phyloP scores from a whole-genome alignment of 1,284 basidiomycete genomes.

The Spongispora temasekensis region DNA sequence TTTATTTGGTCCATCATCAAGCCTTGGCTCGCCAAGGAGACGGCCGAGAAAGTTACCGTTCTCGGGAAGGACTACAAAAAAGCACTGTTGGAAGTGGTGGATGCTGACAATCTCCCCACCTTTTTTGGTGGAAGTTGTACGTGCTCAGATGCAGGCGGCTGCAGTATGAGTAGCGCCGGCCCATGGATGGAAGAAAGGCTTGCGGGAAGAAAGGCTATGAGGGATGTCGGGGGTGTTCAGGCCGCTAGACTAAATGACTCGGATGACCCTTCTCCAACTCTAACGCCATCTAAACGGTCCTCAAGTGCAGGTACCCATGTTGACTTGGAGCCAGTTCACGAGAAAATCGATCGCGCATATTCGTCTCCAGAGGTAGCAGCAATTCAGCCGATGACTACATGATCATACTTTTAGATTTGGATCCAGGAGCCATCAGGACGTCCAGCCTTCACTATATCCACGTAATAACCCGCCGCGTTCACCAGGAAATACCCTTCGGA shows the following conservation, averaged over 20 bases:
- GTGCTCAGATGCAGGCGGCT: conserved; percentile 56
- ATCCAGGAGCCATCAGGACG: too few species aligned
- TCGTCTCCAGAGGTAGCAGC: background rate
- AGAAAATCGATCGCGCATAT: conserved; percentile 12
- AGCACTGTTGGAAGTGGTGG: conserved; percentile 55
- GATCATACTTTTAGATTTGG: too few species aligned
- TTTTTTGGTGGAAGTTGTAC: conserved; percentile 52
- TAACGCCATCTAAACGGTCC: conserved; percentile 5
- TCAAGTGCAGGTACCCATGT: conserved; percentile 9
- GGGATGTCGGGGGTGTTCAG: background rate
- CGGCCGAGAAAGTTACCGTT: conserved; percentile 63
- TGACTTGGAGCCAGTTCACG: background rate
- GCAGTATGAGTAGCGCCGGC: conserved; percentile 60
- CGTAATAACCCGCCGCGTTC: background rate
- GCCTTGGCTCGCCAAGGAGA: conserved; percentile 73
- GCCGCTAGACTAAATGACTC: conserved; percentile 1
- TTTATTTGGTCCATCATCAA: conserved; percentile 68
- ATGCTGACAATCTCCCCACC: conserved; percentile 51
- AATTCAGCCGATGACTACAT: conserved; percentile 4
- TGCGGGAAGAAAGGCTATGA: conserved; percentile 36
- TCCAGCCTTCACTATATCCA: background rate
- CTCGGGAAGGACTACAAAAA: conserved; percentile 59
- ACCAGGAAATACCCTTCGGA: background rate
- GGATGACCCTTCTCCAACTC: conserved; percentile 4
- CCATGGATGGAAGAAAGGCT: conserved; percentile 67